Conservation (phyloP, 202 grass and related monocot genomes). For the Saccharum hybrid region DNA sequence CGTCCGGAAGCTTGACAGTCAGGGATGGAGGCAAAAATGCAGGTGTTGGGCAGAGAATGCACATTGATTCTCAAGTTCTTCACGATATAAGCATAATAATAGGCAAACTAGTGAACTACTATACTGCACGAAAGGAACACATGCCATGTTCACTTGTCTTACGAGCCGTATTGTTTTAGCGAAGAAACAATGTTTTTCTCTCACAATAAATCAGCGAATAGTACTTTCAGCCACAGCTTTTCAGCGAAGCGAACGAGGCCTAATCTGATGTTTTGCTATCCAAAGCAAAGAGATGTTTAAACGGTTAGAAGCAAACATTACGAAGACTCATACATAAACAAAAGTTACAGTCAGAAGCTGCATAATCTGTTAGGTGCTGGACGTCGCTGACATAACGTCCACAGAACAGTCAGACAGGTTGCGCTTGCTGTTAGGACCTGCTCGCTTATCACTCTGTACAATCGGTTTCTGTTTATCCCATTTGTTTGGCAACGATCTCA, state of each 20-base stretch:
- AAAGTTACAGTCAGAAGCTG: conserved; percentile 45
- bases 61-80: not conserved
- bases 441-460: conserved; percentile 40
- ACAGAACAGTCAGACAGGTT: conserved; percentile 22
- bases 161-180: no score
- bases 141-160: not conserved
- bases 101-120: not conserved
- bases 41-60: not conserved
- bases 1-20: not conserved
- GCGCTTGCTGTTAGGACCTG: not conserved
- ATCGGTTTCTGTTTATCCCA: conserved; percentile 10
- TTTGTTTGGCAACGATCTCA: conserved; percentile 16
- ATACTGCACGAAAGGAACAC: conserved; percentile 12
- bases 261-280: conserved; percentile 26
- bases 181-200: no score
- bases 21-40: not conserved
- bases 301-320: not conserved
- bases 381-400: conserved; percentile 22
- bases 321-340: not conserved
- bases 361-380: conserved; percentile 35
- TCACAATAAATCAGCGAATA: no score
- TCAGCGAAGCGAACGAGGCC: no score
- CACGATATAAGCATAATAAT: not conserved
- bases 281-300: conserved; percentile 5
- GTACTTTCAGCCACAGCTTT: no score